Evolutionary conservation across 1,284 basidiomycete species (phyloP), one percentile per base, ranked within the genome.

Genomic region (Austropuccinia psidii): DNA sequence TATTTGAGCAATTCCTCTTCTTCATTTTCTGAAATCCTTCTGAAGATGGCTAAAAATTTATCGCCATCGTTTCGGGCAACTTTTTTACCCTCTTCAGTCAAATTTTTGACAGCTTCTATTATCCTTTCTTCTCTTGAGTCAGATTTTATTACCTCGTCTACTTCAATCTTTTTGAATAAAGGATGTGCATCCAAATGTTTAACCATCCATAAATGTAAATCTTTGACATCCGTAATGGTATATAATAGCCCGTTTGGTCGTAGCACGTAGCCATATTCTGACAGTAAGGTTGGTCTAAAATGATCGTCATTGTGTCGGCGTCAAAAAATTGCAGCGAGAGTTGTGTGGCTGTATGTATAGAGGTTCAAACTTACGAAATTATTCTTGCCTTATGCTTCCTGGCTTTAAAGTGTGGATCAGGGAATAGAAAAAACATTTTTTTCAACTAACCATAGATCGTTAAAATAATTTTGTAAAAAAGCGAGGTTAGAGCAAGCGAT

Each of bases 321-420:
- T n/a, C n/a, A n/a, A n/a, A n/a, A n/a, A n/a, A n/a, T n/a, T n/a
- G n/a, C n/a, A n/a, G n/a, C n/a, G n/a, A n/a, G n/a, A n/a, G n/a
- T n/a, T n/a, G n/a, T n/a, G n/a, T n/a, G n/a, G n/a, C n/a, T n/a
- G n/a, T n/a, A n/a, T n/a, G n/a, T n/a, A n/a, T n/a, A 45, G 41
- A 11, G 24, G 41, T 31, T 76, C 24, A 8, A n/a, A 78, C 82
- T 75, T 64, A 83, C 82, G 93, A 96, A 79, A 97, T 93, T 80
- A 98, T 98, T 77, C 84, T 89, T 84, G 81, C 95, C 83, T 99
- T 99, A 85, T 98, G 95, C 81, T 99, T 99, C 77, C 94, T 88
- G 21, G 87, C 85, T 82, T 99, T 98, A 86, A 99, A 99, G 82
- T 98, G 96, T 0, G 96, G 96, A 82, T 99, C 96, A 39, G 96